Evolutionary conservation across 2,329 filamentous ascomycete species (phyloP).

Genomic region (Ophiostoma tasmaniense): DNA sequence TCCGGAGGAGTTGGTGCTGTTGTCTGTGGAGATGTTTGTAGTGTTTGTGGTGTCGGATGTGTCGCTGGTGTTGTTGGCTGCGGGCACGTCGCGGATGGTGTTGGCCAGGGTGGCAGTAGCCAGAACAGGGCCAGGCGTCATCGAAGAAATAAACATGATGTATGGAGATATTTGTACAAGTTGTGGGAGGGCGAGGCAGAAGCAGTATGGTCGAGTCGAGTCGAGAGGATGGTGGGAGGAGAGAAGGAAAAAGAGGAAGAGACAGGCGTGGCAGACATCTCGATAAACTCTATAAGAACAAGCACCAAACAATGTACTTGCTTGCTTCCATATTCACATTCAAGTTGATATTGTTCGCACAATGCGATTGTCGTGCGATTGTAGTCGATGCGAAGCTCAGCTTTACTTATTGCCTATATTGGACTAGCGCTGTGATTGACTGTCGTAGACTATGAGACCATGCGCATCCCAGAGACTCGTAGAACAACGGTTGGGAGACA

Average conservation of each 20-base stretch:
- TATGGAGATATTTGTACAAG: neutral
- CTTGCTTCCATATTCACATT: too few relatives aligned
- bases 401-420: neutral
- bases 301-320: too few relatives aligned
- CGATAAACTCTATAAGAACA: too few relatives aligned
- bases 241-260: neutral
- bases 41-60: neutral
- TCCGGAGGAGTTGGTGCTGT: slow-evolving; percentile 4
- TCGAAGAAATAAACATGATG: neutral
- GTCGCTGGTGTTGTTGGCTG: neutral
- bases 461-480: too few relatives aligned
- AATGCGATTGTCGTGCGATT: neutral
- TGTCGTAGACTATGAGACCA: too few relatives aligned
- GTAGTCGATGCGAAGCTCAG: neutral
- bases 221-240: neutral
- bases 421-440: neutral
- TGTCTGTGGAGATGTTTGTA: slow-evolving; percentile 7
- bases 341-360: neutral
- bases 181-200: neutral
- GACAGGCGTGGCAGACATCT: neutral
- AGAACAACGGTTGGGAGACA: too few relatives aligned
- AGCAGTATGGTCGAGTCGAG: neutral
- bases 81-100: neutral
- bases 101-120: neutral
- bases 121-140: neutral